phyloP scores from a whole-genome alignment of 345 rosid species.

The Hirschfeldia incana region DNA sequence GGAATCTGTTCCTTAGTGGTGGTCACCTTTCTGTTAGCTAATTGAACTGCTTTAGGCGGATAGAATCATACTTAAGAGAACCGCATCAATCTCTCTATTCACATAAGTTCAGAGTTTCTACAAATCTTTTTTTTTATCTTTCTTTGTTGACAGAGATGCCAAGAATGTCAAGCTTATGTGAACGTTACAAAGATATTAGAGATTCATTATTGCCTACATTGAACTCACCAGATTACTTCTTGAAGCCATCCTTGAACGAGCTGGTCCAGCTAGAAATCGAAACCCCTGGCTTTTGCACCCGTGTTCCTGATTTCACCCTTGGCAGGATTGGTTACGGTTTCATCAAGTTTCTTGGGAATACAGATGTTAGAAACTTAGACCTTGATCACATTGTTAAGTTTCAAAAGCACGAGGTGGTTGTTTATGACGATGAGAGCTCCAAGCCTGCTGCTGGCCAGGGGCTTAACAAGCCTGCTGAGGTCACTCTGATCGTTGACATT shows the following conservation, averaged over 20 bases:
- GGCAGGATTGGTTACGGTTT: conserved; percentile 81
- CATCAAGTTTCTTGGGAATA: conserved; percentile 69
- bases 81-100: background rate
- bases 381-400: conserved; percentile 74
- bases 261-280: conserved; percentile 50
- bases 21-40: no score
- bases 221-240: conserved; percentile 57
- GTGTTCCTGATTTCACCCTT: conserved; percentile 67
- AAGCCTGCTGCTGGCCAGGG: conserved; percentile 82
- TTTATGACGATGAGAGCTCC: conserved; percentile 70
- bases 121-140: no score
- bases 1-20: background rate
- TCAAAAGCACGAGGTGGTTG: conserved; percentile 63
- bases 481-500: conserved; percentile 55
- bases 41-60: background rate
- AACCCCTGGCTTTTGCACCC: conserved; percentile 69
- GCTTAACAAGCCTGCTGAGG: conserved; percentile 90
- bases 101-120: no score
- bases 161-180: background rate
- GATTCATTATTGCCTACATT: conserved; percentile 54
- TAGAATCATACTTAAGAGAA: background rate
- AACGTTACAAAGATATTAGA: conserved; percentile 32
- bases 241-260: conserved; percentile 62
- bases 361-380: conserved; percentile 75
- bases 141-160: conserved; percentile 24